phyloP scores from a whole-genome alignment of 2,329 filamentous ascomycete genomes.

The Sarocladium kiliense region DNA sequence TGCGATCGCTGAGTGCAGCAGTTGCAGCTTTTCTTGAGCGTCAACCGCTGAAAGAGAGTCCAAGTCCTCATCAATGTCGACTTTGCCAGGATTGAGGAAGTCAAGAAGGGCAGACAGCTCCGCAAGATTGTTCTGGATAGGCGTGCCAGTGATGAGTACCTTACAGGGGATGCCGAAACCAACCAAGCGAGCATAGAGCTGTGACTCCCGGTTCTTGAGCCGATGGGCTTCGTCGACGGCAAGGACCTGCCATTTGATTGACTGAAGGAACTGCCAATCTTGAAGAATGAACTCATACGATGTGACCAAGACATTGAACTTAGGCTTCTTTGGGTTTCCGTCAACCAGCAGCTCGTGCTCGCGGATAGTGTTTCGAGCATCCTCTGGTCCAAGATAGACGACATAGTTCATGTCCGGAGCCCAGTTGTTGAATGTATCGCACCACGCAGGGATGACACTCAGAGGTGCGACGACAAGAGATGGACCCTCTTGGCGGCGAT shows the following conservation, averaged over 20 bases:
- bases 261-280: constrained; percentile 77
- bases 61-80: constrained; percentile 86
- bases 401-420: constrained; percentile 95
- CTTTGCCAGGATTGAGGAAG: constrained; percentile 92
- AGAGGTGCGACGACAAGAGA: constrained; percentile 96
- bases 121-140: constrained; percentile 93
- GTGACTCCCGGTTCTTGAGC: constrained; percentile 92
- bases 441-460: constrained; percentile 97
- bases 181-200: constrained; percentile 79
- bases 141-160: constrained; percentile 91
- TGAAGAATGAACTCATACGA: constrained; percentile 95
- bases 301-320: constrained; percentile 96
- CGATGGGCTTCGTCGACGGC: constrained; percentile 96
- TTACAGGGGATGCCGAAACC: constrained; percentile 85
- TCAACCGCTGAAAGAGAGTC: constrained; percentile 72
- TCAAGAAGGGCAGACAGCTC: constrained; percentile 91
- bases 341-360: constrained; percentile 87
- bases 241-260: constrained; percentile 96
- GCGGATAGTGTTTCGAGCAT: constrained; percentile 78
- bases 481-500: constrained; percentile 83
- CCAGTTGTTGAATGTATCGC: constrained; percentile 96
- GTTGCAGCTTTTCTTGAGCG: constrained; percentile 80
- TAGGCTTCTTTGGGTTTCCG: constrained; percentile 80
- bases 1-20: constrained; percentile 80
- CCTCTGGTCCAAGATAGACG: constrained; percentile 87